These are phyloP conservation scores for Hevea brasiliensis DNA, from an alignment of 345 rosid species.

Conservation along the genomic window DNA sequence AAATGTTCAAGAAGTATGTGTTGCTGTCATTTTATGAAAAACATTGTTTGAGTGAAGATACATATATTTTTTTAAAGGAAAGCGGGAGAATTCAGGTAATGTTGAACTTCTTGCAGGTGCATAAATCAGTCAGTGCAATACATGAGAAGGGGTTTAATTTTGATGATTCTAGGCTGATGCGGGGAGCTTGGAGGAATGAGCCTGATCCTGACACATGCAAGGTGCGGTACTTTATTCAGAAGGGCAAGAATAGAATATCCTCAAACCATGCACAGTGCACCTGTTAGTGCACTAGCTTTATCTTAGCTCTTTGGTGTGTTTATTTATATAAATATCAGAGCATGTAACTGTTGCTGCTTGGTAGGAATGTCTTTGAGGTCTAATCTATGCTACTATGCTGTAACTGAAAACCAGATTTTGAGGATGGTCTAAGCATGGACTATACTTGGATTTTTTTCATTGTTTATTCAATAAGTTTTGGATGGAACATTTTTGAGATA, in stretches of 20 bases:
- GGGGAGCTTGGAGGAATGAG: slow-evolving; percentile 98
- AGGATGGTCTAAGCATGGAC: too few species aligned
- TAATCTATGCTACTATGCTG: too few species aligned
- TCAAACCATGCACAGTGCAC: neutral
- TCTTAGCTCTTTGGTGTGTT: neutral
- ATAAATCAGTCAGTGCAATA: slow-evolving; percentile 45
- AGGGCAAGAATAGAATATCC: neutral
- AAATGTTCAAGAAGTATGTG: slow-evolving; percentile 66
- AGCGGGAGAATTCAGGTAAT: neutral
- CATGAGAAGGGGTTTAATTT: slow-evolving; percentile 94
- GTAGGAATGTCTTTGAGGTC: too few species aligned
- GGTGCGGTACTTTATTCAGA: slow-evolving; percentile 45
- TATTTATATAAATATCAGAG: neutral
- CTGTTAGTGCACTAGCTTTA: too few species aligned
- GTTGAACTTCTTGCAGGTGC: slow-evolving; percentile 40
- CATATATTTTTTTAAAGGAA: neutral
- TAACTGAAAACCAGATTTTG: too few species aligned
- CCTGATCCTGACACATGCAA: slow-evolving; percentile 88
- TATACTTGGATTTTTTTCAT: too few species aligned
- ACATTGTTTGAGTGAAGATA: neutral
- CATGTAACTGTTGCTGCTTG: neutral
- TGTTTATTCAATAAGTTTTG: neutral
- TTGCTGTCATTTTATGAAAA: slow-evolving; percentile 4
- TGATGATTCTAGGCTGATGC: slow-evolving; percentile 86
- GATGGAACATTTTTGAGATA: neutral